Base-by-base conservation (phyloP, 257 asterid species). In the Ajuga chamaepitys region DNA sequence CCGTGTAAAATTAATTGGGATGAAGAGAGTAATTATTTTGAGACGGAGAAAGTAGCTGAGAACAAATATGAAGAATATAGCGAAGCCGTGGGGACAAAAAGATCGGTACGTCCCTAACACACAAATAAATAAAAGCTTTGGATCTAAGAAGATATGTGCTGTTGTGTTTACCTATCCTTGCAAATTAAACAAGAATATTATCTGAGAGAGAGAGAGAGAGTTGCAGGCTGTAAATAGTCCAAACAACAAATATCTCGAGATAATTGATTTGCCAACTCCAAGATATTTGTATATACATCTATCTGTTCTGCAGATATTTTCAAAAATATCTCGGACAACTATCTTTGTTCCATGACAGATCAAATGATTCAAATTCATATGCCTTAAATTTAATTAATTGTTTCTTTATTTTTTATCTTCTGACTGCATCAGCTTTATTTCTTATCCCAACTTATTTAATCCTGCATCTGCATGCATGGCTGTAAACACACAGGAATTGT, bases 261-360 rank as follows among this genome's bases (percentile, higher is more conserved):
- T 45, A 74, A 66, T 73, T 67, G 56, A 67, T 74, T 66, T 5
- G 63, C 70, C 70, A 61, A 74, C 70, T 67, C 47, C 70, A 44
- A 62, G 67, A 74, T 54, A 74, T 67, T 74, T 67, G 21, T 34
- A 61, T 1, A 74, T 53, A 18, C 7, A 51, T n/a, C 55, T 42
- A 56, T 47, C 69, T 25, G 37, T 30, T 30, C 37, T 30, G 37
- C 4, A 30, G 37, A 30, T 30, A 30, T 30, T 30, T 30, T 30
- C 7, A 8, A 30, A 66, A 25, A 51, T 51, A 66, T 66, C 71
- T 51, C 51, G 4, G 62, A 66, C 71, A 52, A 52, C 37, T 30
- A 30, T 30, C 37, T 30, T 30, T 1, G 4, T 30, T 30, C 37
- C 37, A 30, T 30, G 4, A 30, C 37, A 30, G 37, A 30, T 30